Evolutionary conservation across 345 rosid genomes (phyloP), one percentile per base, ranked within the genome.

Genomic region (Euphorbia lathyris): DNA sequence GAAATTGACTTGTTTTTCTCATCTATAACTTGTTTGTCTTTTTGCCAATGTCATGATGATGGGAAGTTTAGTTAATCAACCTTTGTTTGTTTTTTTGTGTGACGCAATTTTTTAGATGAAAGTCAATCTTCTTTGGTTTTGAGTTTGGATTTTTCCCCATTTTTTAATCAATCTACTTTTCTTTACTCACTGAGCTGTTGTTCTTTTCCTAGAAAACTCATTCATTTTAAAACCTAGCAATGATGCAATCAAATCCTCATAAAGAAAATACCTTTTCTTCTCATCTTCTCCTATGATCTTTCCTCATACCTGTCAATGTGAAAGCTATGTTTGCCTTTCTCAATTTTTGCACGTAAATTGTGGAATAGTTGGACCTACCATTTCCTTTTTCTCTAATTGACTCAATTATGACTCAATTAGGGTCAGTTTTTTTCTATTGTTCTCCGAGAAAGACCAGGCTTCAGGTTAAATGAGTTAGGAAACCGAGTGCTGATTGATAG

Each of bases 291-390:
- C 10, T 19, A 9, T 63, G n/a, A 20, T 0, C 4, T 10, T 45
- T 66, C 11, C 58, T 66, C 0, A 11, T 51, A 27, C 17, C 11
- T 17, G 26, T 19, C 36, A 22, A 66, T 14, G 0, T 16, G 50
- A 22, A 66, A n/a, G 60, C 16, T 20, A 4, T 17, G 26, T 25
- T 17, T 47, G 29, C n/a, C n/a, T 6, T 29, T n/a, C 26, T 7
- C 42, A 32, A 25, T 1, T 20, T 51, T 34, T 53, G 19, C 56
- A 53, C 47, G 20, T n/a, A 50, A 32, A 11, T 34, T 2, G 2
- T 7, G 48, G 30, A 60, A 34, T 34, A 25, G 42, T 60, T 71
- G 61, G 42, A 71, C 74, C 67, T 50, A 34, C 73, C 47, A n/a
- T 26, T 0, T 27, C 12, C 9, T 7, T 51, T 51, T 51, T 20